Conservation (phyloP, 352 stramenopile species). For the Pythium aquatile region DNA sequence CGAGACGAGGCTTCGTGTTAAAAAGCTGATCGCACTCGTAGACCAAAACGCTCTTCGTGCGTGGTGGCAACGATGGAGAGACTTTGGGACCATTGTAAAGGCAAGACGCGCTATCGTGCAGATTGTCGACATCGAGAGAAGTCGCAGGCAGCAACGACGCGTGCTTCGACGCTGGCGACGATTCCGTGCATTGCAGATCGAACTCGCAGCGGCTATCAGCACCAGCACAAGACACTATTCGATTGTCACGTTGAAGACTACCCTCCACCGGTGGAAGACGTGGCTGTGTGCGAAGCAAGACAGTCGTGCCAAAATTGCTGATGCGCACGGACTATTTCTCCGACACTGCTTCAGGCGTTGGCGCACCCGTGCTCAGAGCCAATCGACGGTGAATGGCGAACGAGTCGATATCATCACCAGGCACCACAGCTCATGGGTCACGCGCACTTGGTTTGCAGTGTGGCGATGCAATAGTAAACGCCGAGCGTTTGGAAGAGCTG, state of each 20-base stretch:
- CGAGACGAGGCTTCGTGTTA: not conserved
- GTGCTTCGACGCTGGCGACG: not conserved
- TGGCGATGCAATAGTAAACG: not conserved
- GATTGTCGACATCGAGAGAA: conserved; percentile 7
- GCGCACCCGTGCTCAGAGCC: not conserved
- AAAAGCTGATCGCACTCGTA: not conserved
- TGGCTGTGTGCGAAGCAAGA: not conserved
- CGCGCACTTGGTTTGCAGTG: not conserved
- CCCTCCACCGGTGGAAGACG: not conserved
- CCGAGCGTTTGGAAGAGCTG: not conserved
- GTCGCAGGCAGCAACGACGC: not conserved
- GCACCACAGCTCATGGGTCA: not conserved
- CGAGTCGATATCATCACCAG: not conserved
- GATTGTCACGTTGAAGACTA: not conserved
- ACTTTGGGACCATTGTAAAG: not conserved
- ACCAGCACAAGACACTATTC: not conserved
- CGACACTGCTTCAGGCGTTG: not conserved
- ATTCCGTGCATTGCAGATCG: not conserved
- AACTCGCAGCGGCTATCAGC: not conserved
- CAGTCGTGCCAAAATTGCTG: not conserved
- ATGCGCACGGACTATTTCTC: not conserved
- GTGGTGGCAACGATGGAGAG: conserved; percentile 22
- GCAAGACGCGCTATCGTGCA: not conserved
- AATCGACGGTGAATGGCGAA: not conserved
- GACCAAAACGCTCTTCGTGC: conserved; percentile 1